Evolutionary conservation across 2,329 filamentous ascomycete species (phyloP).

Genomic region (Fusarium sublunatum): DNA sequence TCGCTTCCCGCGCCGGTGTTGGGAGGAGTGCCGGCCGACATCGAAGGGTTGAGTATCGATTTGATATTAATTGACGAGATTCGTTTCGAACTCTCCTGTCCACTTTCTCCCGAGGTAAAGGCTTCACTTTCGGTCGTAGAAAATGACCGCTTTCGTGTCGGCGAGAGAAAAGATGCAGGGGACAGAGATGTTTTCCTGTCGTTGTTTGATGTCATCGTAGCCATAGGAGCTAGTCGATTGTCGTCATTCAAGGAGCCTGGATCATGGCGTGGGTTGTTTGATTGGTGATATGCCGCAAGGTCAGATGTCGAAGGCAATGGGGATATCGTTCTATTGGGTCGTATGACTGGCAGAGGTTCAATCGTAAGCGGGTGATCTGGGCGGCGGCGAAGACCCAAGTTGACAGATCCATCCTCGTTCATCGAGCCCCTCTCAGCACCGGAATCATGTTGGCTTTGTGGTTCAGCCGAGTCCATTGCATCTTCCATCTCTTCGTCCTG

Average conservation of each 20-base stretch:
- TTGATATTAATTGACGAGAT: slow-evolving; percentile 82
- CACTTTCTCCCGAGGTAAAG: slow-evolving; percentile 51
- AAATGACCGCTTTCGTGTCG: slow-evolving; percentile 74
- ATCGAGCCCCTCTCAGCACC: slow-evolving; percentile 64
- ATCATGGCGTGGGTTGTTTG: slow-evolving; percentile 53
- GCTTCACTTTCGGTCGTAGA: slow-evolving; percentile 68
- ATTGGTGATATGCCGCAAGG: slow-evolving; percentile 64
- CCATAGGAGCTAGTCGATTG: slow-evolving; percentile 68
- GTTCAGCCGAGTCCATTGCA: slow-evolving; percentile 58
- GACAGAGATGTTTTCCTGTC: slow-evolving; percentile 69
- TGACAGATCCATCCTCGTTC: slow-evolving; percentile 74
- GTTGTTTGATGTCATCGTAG: slow-evolving; percentile 56
- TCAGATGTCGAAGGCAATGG: slow-evolving; percentile 57
- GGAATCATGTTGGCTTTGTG: slow-evolving; percentile 51
- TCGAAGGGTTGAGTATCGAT: slow-evolving; percentile 74
- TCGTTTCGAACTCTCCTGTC: slow-evolving; percentile 66
- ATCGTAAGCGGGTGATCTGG: slow-evolving; percentile 59
- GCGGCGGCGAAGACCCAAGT: slow-evolving; percentile 67
- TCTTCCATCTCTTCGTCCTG: slow-evolving; percentile 64
- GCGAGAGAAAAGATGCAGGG: slow-evolving; percentile 69
- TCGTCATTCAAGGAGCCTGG: slow-evolving; percentile 62
- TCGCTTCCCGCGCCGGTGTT: slow-evolving; percentile 49
- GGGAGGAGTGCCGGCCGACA: slow-evolving; percentile 40
- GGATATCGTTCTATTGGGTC: slow-evolving; percentile 58
- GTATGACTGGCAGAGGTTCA: slow-evolving; percentile 59